Evolutionary conservation across 2,329 filamentous ascomycete species (phyloP).

Genomic region (Neurospora sp.): DNA sequence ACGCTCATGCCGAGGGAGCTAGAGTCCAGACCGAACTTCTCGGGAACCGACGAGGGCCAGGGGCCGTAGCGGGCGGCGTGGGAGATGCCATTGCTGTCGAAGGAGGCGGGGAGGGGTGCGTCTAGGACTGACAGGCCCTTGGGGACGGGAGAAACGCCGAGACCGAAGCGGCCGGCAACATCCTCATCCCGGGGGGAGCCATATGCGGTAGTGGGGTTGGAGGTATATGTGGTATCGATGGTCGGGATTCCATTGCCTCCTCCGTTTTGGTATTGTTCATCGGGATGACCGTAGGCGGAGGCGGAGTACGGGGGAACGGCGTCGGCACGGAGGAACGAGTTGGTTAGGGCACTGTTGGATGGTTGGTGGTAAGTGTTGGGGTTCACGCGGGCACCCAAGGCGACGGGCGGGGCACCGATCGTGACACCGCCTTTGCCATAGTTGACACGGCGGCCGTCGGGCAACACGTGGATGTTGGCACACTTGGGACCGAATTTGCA

Average conservation of each 20-base stretch:
- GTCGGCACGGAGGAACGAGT: slow-evolving; percentile 58
- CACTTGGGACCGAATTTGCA: slow-evolving; percentile 99
- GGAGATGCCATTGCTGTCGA: slow-evolving; percentile 92
- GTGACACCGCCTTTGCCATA: slow-evolving; percentile 61
- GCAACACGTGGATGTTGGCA: slow-evolving; percentile 89
- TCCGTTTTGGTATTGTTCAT: slow-evolving; percentile 26
- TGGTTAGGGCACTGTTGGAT: slow-evolving; percentile 61
- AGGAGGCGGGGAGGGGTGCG: slow-evolving; percentile 84
- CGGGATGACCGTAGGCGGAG: slow-evolving; percentile 32
- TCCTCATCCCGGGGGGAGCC: slow-evolving; percentile 72
- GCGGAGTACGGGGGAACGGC: slow-evolving; percentile 37
- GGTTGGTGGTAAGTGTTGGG: slow-evolving; percentile 55
- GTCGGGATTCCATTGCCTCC: slow-evolving; percentile 46
- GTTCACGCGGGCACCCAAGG: slow-evolving; percentile 58
- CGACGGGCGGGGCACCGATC: slow-evolving; percentile 47
- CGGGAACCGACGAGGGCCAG: slow-evolving; percentile 85
- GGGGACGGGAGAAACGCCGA: slow-evolving; percentile 68
- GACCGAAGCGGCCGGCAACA: slow-evolving; percentile 41
- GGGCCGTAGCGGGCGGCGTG: slow-evolving; percentile 83
- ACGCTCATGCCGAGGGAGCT: slow-evolving; percentile 64
- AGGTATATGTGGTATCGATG: slow-evolving; percentile 49
- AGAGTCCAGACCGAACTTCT: slow-evolving; percentile 81
- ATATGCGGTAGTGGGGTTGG: slow-evolving; percentile 52
- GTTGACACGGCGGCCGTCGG: slow-evolving; percentile 88
- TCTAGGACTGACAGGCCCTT: slow-evolving; percentile 81